A percentile compares a stretch with the other conserved stretches of the same genome.
phyloP scores from a whole-genome alignment of 768 basidiomycete species.

The Amanita muscaria region DNA sequence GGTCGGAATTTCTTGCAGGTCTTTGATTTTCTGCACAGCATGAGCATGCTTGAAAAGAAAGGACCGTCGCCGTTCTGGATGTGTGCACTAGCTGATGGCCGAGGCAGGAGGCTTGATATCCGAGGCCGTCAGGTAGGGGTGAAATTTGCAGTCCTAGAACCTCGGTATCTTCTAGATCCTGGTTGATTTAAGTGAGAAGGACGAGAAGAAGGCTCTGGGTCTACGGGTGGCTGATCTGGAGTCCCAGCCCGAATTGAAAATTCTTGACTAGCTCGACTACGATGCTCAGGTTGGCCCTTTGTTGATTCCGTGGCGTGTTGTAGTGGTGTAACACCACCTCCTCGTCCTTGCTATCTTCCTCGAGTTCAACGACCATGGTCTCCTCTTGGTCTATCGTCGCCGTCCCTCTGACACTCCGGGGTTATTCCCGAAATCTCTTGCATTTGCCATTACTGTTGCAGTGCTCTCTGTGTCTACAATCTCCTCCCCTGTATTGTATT shows the following conservation, averaged over 20 bases:
- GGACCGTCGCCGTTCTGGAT: background rate
- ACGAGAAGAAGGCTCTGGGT: too few relatives aligned
- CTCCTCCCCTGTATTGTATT: too few relatives aligned
- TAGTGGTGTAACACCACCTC: too few relatives aligned
- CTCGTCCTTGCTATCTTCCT: too few relatives aligned
- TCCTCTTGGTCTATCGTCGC: too few relatives aligned
- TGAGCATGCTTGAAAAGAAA: background rate
- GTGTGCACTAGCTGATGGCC: background rate
- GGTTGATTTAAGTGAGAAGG: too few relatives aligned
- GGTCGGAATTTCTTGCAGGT: background rate
- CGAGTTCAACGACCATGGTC: too few relatives aligned
- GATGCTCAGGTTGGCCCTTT: background rate
- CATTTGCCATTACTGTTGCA: too few relatives aligned
- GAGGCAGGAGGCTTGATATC: background rate
- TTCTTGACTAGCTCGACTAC: background rate
- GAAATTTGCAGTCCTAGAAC: background rate
- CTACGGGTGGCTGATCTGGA: too few relatives aligned
- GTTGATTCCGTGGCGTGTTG: background rate
- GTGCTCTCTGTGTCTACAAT: too few relatives aligned
- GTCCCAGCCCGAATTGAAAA: background rate
- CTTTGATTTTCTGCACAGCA: background rate
- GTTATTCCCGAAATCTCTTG: too few relatives aligned
- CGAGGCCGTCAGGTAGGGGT: background rate
- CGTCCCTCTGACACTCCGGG: too few relatives aligned
- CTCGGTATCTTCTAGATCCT: background rate